Conservation (phyloP, 768 basidiomycete species). For the Lepiota subincarnata region DNA sequence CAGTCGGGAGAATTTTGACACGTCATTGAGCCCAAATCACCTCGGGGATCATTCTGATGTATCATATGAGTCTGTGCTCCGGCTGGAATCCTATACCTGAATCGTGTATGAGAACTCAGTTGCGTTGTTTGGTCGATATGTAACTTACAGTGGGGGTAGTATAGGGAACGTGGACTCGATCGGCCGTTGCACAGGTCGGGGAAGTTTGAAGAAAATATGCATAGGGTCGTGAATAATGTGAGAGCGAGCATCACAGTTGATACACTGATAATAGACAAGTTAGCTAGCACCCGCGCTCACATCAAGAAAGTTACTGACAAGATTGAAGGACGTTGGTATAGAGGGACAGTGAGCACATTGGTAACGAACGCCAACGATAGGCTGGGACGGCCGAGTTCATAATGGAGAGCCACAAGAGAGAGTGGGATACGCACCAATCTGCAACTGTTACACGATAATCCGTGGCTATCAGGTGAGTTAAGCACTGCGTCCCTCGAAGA, state of each 20-base stretch:
- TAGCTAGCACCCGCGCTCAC: background rate
- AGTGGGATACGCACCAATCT: slow-evolving; percentile 38
- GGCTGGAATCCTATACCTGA: slow-evolving; percentile 61
- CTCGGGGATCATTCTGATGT: slow-evolving; percentile 48
- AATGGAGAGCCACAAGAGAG: background rate
- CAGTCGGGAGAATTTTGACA: background rate
- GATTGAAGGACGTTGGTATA: slow-evolving; percentile 59
- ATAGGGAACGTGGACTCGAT: slow-evolving; percentile 51
- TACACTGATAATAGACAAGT: slow-evolving; percentile 49
- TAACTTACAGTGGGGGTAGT: slow-evolving; percentile 62
- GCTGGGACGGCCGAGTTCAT: slow-evolving; percentile 31
- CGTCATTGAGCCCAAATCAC: slow-evolving; percentile 28
- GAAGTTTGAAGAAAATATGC: slow-evolving; percentile 87
- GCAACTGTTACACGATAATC: slow-evolving; percentile 58
- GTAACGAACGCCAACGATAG: slow-evolving; percentile 75
- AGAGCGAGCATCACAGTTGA: slow-evolving; percentile 72
- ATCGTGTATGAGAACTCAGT: background rate
- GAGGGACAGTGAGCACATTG: slow-evolving; percentile 92
- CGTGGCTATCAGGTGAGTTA: slow-evolving; percentile 47
- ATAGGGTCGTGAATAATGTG: slow-evolving; percentile 77
- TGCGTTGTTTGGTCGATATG: background rate
- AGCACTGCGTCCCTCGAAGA: slow-evolving; percentile 28
- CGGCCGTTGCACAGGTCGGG: slow-evolving; percentile 65
- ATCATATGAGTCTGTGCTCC: slow-evolving; percentile 45
- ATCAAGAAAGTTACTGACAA: slow-evolving; percentile 48